Conservation (phyloP, 495 filamentous ascomycete genomes). For the Copromyces sp. region DNA sequence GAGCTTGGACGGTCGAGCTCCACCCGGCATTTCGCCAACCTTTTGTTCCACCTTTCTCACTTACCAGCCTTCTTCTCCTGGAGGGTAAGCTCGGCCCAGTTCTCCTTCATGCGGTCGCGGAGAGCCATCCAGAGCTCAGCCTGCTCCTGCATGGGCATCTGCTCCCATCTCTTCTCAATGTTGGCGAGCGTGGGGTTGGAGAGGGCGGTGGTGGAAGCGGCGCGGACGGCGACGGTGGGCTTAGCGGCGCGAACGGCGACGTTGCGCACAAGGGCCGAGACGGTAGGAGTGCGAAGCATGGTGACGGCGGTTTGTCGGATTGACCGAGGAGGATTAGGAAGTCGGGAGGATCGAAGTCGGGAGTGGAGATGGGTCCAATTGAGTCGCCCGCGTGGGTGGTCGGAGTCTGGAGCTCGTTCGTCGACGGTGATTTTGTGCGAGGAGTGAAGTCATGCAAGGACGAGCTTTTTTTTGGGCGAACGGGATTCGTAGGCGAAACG, state of each 20-base stretch:
- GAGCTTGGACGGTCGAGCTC: not conserved
- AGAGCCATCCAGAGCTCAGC: conserved; percentile 97
- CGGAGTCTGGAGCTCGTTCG: conserved; percentile 19
- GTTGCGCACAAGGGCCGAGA: conserved; percentile 29
- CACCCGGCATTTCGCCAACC: not conserved
- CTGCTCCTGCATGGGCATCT: conserved; percentile 94
- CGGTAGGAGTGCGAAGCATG: conserved; percentile 32
- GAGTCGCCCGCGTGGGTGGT: conserved; percentile 22
- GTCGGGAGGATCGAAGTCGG: conserved; percentile 13
- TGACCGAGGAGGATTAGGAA: conserved; percentile 6
- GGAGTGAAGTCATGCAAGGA: conserved; percentile 28
- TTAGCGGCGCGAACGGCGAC: conserved; percentile 30
- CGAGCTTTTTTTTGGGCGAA: conserved; percentile 27
- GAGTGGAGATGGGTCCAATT: conserved; percentile 38
- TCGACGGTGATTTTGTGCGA: conserved; percentile 22
- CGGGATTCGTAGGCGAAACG: conserved; percentile 1
- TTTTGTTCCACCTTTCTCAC: conserved; percentile 26
- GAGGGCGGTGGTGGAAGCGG: conserved; percentile 74
- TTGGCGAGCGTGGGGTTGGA: conserved; percentile 93
- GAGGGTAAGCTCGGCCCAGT: conserved; percentile 88
- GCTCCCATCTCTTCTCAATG: conserved; percentile 99
- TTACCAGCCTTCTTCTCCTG: conserved; percentile 98
- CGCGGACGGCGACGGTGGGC: conserved; percentile 35
- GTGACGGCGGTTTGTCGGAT: conserved; percentile 4
- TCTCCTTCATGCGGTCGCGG: conserved; percentile 94